Evolutionary conservation across 306 rosid species (phyloP).

Genomic region (Rosa rugosa): DNA sequence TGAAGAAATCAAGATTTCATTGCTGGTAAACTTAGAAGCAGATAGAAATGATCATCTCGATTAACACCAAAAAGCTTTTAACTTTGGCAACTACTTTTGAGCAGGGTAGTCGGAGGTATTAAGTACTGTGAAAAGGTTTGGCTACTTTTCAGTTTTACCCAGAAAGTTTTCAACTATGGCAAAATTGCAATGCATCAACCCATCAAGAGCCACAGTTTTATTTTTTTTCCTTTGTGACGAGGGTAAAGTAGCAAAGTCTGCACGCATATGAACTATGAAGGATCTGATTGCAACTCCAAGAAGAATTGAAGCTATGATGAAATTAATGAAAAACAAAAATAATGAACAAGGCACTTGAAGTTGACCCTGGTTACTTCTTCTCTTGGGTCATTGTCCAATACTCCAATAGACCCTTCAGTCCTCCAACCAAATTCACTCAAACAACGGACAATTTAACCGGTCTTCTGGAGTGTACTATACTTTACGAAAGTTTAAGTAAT

Average conservation of each 20-base stretch:
- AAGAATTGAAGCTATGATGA: background rate
- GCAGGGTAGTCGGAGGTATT: background rate
- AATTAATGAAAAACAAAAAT: background rate
- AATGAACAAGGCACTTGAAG: constrained; percentile 16
- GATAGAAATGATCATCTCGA: background rate
- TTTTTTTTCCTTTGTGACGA: background rate
- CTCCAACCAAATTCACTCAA: background rate
- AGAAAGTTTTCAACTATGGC: background rate
- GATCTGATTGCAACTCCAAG: constrained; percentile 7
- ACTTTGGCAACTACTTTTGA: background rate
- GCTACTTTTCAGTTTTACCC: background rate
- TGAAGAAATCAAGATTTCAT: background rate
- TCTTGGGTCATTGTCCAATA: constrained; percentile 33
- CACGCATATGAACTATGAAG: background rate
- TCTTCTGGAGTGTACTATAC: background rate
- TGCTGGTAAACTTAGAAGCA: background rate
- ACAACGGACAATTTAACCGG: background rate
- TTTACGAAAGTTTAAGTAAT: background rate
- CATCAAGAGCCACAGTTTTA: background rate
- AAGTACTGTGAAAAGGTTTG: background rate
- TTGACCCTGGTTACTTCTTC: constrained; percentile 24
- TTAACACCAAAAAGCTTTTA: too few species aligned
- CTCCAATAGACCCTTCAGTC: constrained; percentile 38
- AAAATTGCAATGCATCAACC: background rate
- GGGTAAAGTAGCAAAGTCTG: background rate